Conservation (phyloP, 2,329 filamentous ascomycete genomes). For the Ceratocystis cubensis region DNA sequence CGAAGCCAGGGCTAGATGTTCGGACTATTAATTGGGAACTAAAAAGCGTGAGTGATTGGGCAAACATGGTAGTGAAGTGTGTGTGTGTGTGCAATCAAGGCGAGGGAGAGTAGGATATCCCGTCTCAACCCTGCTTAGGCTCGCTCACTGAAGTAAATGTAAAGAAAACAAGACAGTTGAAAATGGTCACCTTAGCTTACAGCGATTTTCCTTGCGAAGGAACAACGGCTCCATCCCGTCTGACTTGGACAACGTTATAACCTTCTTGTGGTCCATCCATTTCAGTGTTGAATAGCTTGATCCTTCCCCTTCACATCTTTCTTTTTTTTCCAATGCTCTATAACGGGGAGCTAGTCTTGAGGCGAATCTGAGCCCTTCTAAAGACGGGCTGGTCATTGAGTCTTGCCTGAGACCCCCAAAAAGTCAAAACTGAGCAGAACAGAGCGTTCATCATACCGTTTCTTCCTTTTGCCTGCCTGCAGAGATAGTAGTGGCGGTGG, state of each 20-base stretch:
- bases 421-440: background rate
- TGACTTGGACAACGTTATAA: background rate
- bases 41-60: background rate
- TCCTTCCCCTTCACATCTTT: too few relatives aligned
- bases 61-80: background rate
- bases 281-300: too few relatives aligned
- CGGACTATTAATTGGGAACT: background rate
- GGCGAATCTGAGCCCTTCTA: background rate
- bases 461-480: background rate
- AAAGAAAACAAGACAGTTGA: too few relatives aligned
- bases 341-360: background rate
- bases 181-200: too few relatives aligned
- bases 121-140: too few relatives aligned
- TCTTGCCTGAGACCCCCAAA: background rate
- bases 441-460: background rate
- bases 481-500: background rate
- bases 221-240: background rate
- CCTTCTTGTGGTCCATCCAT: too few relatives aligned
- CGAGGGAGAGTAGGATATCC: background rate
- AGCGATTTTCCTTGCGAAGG: background rate
- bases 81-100: background rate
- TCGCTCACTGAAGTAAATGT: too few relatives aligned
- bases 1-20: background rate
- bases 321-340: too few relatives aligned
- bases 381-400: background rate